Conservation (phyloP, 2,329 filamentous ascomycete genomes). For the Ceratocystis eucalypticola region DNA sequence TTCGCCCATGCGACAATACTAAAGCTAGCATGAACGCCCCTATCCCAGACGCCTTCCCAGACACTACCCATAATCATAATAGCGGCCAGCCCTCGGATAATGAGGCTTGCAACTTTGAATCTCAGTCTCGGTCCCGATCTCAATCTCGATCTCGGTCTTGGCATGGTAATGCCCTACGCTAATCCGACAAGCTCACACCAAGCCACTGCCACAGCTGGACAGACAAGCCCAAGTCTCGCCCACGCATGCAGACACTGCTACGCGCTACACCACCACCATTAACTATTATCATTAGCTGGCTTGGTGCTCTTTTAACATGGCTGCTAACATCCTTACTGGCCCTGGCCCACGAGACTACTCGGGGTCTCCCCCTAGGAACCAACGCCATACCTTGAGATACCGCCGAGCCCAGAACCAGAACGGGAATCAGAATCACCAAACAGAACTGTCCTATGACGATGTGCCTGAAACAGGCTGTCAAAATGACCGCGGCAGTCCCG, state of each 20-base stretch:
- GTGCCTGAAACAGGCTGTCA: slow-evolving; percentile 17
- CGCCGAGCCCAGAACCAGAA: slow-evolving; percentile 21
- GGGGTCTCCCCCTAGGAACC: slow-evolving; percentile 30
- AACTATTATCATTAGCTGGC: slow-evolving; percentile 4
- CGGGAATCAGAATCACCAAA: slow-evolving; percentile 25
- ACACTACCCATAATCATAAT: not conserved
- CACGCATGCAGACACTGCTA: not conserved
- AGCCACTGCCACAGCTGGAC: slow-evolving; percentile 4
- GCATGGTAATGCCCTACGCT: slow-evolving; percentile 34
- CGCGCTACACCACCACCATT: not conserved
- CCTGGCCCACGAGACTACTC: slow-evolving; percentile 31
- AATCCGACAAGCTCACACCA: slow-evolving; percentile 19
- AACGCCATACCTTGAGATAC: slow-evolving; percentile 20
- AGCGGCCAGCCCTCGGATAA: slow-evolving; percentile 11
- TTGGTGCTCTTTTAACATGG: slow-evolving; percentile 15
- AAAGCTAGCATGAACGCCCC: slow-evolving; percentile 2
- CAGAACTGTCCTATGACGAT: slow-evolving; percentile 28
- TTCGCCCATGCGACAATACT: slow-evolving; percentile 21
- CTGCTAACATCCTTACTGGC: slow-evolving; percentile 32
- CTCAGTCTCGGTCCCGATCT: slow-evolving; percentile 17
- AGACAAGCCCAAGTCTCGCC: slow-evolving; percentile 7
- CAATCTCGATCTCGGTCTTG: slow-evolving; percentile 30
- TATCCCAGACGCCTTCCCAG: not conserved
- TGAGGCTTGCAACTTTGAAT: slow-evolving; percentile 19
- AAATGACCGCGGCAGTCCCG: slow-evolving; percentile 29